A percentile compares a stretch with the other conserved stretches of the same genome.
These are phyloP conservation scores for Cercophora sp. DNA, from an alignment of 495 filamentous ascomycete genomes.

Conservation along the genomic window DNA sequence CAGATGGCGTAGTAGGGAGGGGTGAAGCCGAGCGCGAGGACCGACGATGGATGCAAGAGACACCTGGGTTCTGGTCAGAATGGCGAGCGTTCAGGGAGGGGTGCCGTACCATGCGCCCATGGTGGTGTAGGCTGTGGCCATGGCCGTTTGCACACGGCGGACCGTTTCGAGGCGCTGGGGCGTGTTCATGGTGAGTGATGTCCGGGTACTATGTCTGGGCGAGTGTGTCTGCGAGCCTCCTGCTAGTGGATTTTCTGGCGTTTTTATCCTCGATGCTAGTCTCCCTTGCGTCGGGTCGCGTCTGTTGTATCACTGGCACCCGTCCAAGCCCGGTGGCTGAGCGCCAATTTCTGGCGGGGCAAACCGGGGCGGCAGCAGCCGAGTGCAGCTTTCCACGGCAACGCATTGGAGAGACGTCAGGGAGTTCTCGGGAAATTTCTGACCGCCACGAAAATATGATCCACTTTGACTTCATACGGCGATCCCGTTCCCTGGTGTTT, in stretches of 20 bases:
- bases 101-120: slow-evolving; percentile 21
- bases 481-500: no score
- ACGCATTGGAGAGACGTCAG: no score
- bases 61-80: slow-evolving; percentile 12
- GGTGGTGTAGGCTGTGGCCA: slow-evolving; percentile 18
- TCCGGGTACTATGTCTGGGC: background rate
- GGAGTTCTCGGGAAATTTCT: no score
- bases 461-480: no score
- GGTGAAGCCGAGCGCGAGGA: slow-evolving; percentile 21
- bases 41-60: slow-evolving; percentile 24
- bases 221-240: background rate
- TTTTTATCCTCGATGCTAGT: background rate
- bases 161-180: slow-evolving; percentile 23
- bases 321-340: slow-evolving; percentile 2
- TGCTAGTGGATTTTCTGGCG: background rate
- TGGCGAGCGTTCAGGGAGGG: background rate
- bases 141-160: slow-evolving; percentile 22
- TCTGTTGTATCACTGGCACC: background rate
- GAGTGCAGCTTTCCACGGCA: no score
- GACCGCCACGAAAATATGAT: no score
- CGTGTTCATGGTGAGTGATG: slow-evolving; percentile 12
- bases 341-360: background rate
- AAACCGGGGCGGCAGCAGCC: slow-evolving; percentile 2
- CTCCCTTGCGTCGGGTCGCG: background rate
- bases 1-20: slow-evolving; percentile 17